phyloP scores from a whole-genome alignment of 2,329 filamentous ascomycete genomes.

The Proliferodiscus dingleyae region DNA sequence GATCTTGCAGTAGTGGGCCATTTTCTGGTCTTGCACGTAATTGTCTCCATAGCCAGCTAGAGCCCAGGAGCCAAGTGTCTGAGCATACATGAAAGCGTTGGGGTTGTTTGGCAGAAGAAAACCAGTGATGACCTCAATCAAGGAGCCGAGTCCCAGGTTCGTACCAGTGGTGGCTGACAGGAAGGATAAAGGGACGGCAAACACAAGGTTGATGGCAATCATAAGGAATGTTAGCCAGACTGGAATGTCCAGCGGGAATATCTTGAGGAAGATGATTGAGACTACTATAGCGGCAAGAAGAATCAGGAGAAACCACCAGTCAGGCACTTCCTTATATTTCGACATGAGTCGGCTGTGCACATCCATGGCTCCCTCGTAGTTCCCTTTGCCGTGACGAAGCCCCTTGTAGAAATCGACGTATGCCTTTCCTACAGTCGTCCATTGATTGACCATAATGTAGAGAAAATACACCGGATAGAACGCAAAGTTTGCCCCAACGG shows the following conservation, averaged over 20 bases:
- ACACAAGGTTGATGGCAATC: slow-evolving; percentile 34
- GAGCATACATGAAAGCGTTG: slow-evolving; percentile 36
- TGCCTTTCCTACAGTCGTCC: slow-evolving; percentile 34
- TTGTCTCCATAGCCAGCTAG: slow-evolving; percentile 38
- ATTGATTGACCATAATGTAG: slow-evolving; percentile 40
- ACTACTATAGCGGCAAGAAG: slow-evolving; percentile 33
- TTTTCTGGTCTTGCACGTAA: slow-evolving; percentile 34
- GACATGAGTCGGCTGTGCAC: slow-evolving; percentile 40
- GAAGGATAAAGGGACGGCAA: slow-evolving; percentile 37
- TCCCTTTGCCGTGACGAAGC: slow-evolving; percentile 35
- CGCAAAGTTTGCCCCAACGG: slow-evolving; percentile 39
- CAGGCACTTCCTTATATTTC: slow-evolving; percentile 42
- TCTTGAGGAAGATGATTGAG: slow-evolving; percentile 30
- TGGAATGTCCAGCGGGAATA: slow-evolving; percentile 12
- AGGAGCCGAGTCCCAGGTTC: slow-evolving; percentile 37
- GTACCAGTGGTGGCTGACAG: slow-evolving; percentile 42
- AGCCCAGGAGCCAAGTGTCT: slow-evolving; percentile 34
- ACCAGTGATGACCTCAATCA: slow-evolving; percentile 41
- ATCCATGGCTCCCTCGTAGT: slow-evolving; percentile 41
- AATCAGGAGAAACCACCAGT: slow-evolving; percentile 45
- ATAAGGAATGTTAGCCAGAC: slow-evolving; percentile 22
- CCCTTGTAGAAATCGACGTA: slow-evolving; percentile 34
- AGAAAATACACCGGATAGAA: slow-evolving; percentile 42
- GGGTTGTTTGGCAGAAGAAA: slow-evolving; percentile 32
- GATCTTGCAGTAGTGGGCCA: slow-evolving; percentile 40